Conservation (phyloP, 2,329 filamentous ascomycete genomes). For the Blastomyces gilchristii region DNA sequence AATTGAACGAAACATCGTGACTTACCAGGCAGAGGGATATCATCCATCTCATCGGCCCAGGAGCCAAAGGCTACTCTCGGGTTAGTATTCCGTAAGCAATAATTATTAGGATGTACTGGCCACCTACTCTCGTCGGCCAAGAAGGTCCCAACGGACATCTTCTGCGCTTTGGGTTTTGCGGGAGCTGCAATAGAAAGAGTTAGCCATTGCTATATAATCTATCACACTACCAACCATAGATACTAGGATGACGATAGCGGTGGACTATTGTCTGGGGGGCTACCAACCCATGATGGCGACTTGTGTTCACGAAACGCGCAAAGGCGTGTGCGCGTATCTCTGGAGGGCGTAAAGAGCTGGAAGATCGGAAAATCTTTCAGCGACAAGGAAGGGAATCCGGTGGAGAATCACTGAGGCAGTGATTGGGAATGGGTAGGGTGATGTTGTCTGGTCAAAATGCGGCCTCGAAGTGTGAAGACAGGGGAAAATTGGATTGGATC, state of each 20-base stretch:
- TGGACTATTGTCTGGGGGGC: constrained; percentile 12
- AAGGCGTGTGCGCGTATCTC: constrained; percentile 33
- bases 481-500: constrained; percentile 13
- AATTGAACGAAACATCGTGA: constrained; percentile 18
- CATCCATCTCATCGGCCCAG: constrained; percentile 99
- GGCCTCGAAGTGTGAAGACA: constrained; percentile 7
- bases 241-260: constrained; percentile 1
- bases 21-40: constrained; percentile 64
- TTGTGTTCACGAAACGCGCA: constrained; percentile 30
- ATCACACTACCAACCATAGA: not conserved
- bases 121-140: constrained; percentile 78
- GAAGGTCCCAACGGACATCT: constrained; percentile 96
- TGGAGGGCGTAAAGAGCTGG: constrained; percentile 19
- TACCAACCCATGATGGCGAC: constrained; percentile 52
- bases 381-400: constrained; percentile 14
- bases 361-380: constrained; percentile 19
- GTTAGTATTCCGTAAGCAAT: constrained; percentile 21
- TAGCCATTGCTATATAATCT: constrained; percentile 11
- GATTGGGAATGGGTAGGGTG: constrained; percentile 10
- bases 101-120: constrained; percentile 8
- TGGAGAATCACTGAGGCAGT: constrained; percentile 18
- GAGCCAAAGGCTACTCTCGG: constrained; percentile 59
- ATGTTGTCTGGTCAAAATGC: not conserved
- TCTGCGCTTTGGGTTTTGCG: constrained; percentile 87
- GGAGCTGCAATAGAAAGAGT: constrained; percentile 52